These are phyloP conservation scores for Apiotrichum siamense DNA, from an alignment of 1,284 basidiomycete species.

Conservation along the genomic window DNA sequence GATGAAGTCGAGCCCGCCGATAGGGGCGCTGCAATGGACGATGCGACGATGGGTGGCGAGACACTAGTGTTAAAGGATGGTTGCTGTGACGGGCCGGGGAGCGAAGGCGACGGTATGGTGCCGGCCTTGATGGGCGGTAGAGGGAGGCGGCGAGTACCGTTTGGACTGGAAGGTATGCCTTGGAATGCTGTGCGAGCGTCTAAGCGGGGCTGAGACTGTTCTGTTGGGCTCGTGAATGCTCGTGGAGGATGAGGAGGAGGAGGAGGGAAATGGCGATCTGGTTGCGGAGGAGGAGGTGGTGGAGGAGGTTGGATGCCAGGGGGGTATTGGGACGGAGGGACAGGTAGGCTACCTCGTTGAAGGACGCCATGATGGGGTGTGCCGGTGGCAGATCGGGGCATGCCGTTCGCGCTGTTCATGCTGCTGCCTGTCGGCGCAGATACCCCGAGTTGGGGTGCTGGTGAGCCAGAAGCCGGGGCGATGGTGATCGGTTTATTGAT, in stretches of 20 bases:
- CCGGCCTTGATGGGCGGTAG: constrained; percentile 20
- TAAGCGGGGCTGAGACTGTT: neutral
- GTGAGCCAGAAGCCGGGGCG: neutral
- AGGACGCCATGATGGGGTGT: too few relatives aligned
- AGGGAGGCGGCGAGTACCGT: constrained; percentile 32
- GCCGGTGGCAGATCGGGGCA: constrained; percentile 18
- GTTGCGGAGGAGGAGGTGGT: constrained; percentile 42
- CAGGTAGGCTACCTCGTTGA: too few relatives aligned
- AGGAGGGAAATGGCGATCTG: constrained; percentile 37
- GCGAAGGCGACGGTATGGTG: constrained; percentile 3
- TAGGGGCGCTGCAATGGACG: neutral
- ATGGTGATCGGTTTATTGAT: neutral
- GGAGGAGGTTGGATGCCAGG: constrained; percentile 18
- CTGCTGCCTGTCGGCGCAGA: neutral
- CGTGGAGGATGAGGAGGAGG: constrained; percentile 17
- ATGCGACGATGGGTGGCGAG: neutral
- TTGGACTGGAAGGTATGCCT: constrained; percentile 24
- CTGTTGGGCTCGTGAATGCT: constrained; percentile 33
- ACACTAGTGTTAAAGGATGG: neutral
- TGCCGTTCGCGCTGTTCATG: neutral
- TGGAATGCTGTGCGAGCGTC: neutral
- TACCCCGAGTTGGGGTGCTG: neutral
- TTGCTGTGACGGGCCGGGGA: neutral
- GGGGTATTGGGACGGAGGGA: constrained; percentile 2
- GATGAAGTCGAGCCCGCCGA: constrained; percentile 1